A percentile compares a stretch with the other conserved stretches of the same genome.
phyloP scores from a whole-genome alignment of 768 basidiomycete species.

The Pleurotus giganteus region DNA sequence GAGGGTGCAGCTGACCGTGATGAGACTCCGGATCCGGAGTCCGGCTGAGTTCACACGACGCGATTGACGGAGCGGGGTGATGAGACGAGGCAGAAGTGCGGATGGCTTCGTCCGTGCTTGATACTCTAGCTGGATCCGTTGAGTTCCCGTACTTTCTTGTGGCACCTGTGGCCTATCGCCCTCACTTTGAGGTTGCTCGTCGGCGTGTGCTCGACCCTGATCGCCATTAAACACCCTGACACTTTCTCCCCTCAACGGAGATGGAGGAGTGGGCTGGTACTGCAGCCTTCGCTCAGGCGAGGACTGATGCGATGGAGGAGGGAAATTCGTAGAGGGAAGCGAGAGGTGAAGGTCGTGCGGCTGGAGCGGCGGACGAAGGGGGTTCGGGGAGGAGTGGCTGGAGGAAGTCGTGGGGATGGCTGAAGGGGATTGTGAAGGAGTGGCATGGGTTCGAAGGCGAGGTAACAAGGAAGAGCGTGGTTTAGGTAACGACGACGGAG shows the following conservation, averaged over 20 bases:
- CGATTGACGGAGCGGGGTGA: neutral
- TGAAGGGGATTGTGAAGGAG: too few relatives aligned
- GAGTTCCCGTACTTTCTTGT: neutral
- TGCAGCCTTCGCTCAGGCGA: neutral
- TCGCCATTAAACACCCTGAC: neutral
- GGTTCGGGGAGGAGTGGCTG: too few relatives aligned
- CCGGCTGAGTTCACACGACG: too few relatives aligned
- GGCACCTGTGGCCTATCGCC: neutral
- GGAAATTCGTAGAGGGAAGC: too few relatives aligned
- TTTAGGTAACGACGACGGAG: too few relatives aligned
- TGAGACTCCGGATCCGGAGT: slow-evolving; percentile 2
- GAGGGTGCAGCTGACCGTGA: too few relatives aligned
- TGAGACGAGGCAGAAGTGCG: neutral
- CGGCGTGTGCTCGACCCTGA: neutral
- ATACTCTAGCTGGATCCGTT: slow-evolving; percentile 1
- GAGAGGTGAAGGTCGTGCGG: too few relatives aligned
- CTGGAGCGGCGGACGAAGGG: too few relatives aligned
- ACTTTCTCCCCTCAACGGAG: neutral
- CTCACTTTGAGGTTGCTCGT: neutral
- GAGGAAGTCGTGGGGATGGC: too few relatives aligned
- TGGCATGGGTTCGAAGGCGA: too few relatives aligned
- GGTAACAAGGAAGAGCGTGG: too few relatives aligned
- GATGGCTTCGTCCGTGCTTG: slow-evolving; percentile 1
- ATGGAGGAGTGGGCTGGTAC: slow-evolving; percentile 1
- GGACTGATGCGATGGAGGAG: neutral